A percentile compares a stretch with the other conserved stretches of the same genome.
These are phyloP conservation scores for Craterostigma plantagineum DNA, from an alignment of 257 asterid species.

Conservation along the genomic window DNA sequence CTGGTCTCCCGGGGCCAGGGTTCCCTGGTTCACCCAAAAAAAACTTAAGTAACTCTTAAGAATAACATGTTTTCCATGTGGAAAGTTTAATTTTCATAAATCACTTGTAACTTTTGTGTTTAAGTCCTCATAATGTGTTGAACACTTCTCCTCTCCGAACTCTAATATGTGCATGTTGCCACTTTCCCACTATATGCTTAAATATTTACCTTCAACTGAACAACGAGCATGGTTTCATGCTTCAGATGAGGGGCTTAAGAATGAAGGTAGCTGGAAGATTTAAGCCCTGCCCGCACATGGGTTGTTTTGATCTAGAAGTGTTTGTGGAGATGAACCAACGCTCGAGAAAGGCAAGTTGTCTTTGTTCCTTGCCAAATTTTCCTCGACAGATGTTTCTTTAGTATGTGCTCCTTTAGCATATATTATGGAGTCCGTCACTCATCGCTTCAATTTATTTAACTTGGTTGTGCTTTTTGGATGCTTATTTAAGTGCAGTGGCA, in stretches of 20 bases:
- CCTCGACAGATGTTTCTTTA: no score
- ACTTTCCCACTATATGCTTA: background rate
- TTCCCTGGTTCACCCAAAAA: no score
- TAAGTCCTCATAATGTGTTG: no score
- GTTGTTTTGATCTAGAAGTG: slow-evolving; percentile 91
- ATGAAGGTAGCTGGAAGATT: slow-evolving; percentile 96
- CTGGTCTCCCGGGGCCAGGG: no score
- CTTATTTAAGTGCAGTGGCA: slow-evolving; percentile 78
- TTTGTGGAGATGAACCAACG: slow-evolving; percentile 92
- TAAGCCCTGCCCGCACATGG: slow-evolving; percentile 88
- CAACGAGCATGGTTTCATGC: background rate
- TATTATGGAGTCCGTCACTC: background rate
- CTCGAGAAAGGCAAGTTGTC: slow-evolving; percentile 78
- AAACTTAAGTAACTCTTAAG: no score
- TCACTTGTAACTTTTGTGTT: no score
- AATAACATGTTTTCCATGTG: no score
- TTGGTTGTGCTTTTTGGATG: slow-evolving; percentile 4
- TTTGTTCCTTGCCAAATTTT: no score
- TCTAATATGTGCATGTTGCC: no score
- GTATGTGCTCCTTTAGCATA: slow-evolving; percentile 1
- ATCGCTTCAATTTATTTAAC: background rate
- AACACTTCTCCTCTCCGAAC: background rate
- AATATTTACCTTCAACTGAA: background rate
- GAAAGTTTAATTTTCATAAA: no score
- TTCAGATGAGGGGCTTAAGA: slow-evolving; percentile 89